phyloP scores from a whole-genome alignment of 2,329 filamentous ascomycete genomes.

The Diplodia scrobiculata region DNA sequence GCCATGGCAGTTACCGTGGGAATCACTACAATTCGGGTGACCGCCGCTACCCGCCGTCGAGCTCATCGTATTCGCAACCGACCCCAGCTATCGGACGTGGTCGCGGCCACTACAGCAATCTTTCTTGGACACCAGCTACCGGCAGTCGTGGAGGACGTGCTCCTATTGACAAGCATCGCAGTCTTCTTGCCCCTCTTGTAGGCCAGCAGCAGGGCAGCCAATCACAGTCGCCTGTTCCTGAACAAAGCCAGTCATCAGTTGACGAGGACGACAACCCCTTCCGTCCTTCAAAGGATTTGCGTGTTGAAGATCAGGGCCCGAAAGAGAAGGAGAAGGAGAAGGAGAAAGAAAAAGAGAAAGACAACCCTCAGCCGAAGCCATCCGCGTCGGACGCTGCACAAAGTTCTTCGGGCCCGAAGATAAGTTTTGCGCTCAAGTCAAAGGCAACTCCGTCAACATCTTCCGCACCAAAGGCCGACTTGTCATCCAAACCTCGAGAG shows the following conservation, averaged over 20 bases:
- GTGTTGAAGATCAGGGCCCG: conserved; percentile 63
- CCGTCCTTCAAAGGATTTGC: conserved; percentile 65
- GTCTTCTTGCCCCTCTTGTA: conserved; percentile 31
- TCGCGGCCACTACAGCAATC: conserved; percentile 63
- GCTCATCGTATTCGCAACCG: conserved; percentile 50
- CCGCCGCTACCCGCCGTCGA: conserved; percentile 49
- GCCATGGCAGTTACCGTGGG: conserved; percentile 60
- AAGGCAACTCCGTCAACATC: conserved; percentile 60
- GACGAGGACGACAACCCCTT: conserved; percentile 64
- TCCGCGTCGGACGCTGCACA: conserved; percentile 59
- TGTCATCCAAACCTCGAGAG: conserved; percentile 45
- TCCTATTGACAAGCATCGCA: conserved; percentile 42
- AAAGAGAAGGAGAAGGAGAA: conserved; percentile 54
- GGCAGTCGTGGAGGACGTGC: conserved; percentile 57
- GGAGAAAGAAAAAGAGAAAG: conserved; percentile 56
- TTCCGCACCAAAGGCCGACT: conserved; percentile 54
- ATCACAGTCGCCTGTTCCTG: conserved; percentile 30
- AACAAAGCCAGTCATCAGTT: conserved; percentile 40
- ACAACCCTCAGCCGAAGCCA: conserved; percentile 60
- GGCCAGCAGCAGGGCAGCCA: conserved; percentile 31
- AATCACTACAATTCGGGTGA: conserved; percentile 56
- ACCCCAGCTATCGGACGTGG: conserved; percentile 54
- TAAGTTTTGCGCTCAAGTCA: conserved; percentile 91
- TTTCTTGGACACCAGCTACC: conserved; percentile 69
- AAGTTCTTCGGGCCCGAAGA: conserved; percentile 64